Evolutionary conservation across 2,329 filamentous ascomycete species (phyloP).

Genomic region (Tolypocladium tundrense): DNA sequence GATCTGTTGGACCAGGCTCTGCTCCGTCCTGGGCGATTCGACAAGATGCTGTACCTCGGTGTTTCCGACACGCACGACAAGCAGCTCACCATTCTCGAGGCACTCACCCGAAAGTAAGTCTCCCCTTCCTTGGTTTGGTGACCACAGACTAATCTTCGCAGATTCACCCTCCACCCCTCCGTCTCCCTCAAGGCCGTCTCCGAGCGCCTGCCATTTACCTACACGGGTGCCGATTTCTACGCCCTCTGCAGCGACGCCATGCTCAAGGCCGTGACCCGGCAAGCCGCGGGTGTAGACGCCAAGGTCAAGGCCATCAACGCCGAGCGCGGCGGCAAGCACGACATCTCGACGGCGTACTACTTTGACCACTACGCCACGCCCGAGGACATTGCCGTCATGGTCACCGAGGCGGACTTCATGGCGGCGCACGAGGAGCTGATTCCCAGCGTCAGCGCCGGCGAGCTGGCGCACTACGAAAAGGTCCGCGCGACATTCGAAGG

Average conservation of each 20-base stretch:
- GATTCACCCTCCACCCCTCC: constrained; percentile 73
- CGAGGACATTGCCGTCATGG: constrained; percentile 77
- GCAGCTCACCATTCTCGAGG: constrained; percentile 88
- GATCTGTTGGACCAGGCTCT: constrained; percentile 87
- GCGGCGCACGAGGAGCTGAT: constrained; percentile 75
- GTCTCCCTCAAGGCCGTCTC: constrained; percentile 69
- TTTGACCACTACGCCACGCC: constrained; percentile 84
- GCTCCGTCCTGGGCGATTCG: constrained; percentile 81
- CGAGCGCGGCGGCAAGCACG: constrained; percentile 22
- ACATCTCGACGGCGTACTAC: constrained; percentile 80
- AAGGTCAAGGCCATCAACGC: constrained; percentile 66
- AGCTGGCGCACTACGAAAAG: constrained; percentile 80
- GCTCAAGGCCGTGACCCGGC: constrained; percentile 94
- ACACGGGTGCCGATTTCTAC: constrained; percentile 95
- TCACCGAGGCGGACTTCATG: constrained; percentile 80
- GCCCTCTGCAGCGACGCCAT: constrained; percentile 96
- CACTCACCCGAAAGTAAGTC: constrained; percentile 81
- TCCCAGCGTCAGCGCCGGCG: constrained; percentile 86
- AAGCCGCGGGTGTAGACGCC: constrained; percentile 71
- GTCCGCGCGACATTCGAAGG: constrained; percentile 80
- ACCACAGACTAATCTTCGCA: constrained; percentile 19
- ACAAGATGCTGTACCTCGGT: constrained; percentile 96
- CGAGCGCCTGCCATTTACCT: constrained; percentile 77
- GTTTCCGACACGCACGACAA: constrained; percentile 96
- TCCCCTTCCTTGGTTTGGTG: not conserved